Evolutionary conservation across 352 stramenopile species (phyloP).

Genomic region (Achlya hypogyna): DNA sequence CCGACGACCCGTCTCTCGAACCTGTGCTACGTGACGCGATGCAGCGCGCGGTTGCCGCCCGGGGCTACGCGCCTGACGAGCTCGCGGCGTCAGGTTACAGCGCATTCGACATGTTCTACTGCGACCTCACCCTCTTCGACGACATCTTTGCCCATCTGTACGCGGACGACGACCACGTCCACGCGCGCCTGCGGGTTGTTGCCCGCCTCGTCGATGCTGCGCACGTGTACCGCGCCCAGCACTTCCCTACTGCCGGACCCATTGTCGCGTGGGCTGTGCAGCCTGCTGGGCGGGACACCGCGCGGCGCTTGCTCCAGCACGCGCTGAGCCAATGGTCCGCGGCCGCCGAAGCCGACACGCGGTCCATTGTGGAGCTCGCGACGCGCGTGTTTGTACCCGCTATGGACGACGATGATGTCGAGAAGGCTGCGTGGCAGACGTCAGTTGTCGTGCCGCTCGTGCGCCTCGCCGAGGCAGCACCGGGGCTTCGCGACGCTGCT

Average conservation of each 20-base stretch:
- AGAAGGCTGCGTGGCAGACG: not conserved
- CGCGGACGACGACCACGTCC: conserved; percentile 32
- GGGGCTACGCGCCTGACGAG: conserved; percentile 69
- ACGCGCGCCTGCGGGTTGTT: not conserved
- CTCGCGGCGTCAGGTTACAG: conserved; percentile 74
- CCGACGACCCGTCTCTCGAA: conserved; percentile 23
- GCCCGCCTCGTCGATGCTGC: conserved; percentile 22
- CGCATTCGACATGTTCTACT: conserved; percentile 83
- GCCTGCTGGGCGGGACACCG: not conserved
- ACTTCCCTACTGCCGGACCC: not conserved
- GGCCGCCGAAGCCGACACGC: not conserved
- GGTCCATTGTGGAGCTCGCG: not conserved
- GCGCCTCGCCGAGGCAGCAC: not conserved
- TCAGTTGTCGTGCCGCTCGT: conserved; percentile 11
- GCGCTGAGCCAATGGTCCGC: not conserved
- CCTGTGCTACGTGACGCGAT: conserved; percentile 68
- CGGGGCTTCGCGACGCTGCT: not conserved
- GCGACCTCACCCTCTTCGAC: conserved; percentile 68
- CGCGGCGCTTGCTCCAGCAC: not conserved
- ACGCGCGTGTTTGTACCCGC: not conserved
- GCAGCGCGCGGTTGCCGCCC: conserved; percentile 54
- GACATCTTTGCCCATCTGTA: conserved; percentile 56
- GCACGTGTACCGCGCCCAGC: conserved; percentile 30
- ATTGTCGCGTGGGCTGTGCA: not conserved
- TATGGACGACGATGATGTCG: conserved; percentile 3